phyloP scores from a whole-genome alignment of 805 yeast species.

The Cyberlindnera misumaiensis region DNA sequence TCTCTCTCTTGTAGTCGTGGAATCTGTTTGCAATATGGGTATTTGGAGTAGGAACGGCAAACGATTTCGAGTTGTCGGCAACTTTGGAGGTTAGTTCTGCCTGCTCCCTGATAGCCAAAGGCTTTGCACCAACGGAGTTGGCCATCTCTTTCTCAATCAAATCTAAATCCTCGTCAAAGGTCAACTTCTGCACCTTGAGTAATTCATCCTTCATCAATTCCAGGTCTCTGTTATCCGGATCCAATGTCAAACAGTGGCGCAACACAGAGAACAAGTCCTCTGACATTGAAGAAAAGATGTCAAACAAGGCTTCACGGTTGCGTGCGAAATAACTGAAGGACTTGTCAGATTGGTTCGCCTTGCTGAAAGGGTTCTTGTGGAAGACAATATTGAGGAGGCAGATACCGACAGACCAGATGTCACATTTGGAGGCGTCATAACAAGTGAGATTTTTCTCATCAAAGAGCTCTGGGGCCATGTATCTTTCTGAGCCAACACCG shows the following conservation, averaged over 20 bases:
- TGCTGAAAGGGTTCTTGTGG: constrained; percentile 80
- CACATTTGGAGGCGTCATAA: constrained; percentile 77
- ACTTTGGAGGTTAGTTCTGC: constrained; percentile 28
- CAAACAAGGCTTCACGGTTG: constrained; percentile 84
- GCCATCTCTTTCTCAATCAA: constrained; percentile 34
- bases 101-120: constrained; percentile 15
- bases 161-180: constrained; percentile 73
- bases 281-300: constrained; percentile 84
- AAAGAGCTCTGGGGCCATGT: constrained; percentile 92
- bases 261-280: constrained; percentile 81
- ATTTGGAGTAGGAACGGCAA: constrained; percentile 58
- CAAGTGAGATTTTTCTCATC: constrained; percentile 46
- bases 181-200: constrained; percentile 53
- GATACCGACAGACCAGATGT: constrained; percentile 86
- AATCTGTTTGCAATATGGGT: constrained; percentile 34
- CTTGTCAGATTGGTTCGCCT: constrained; percentile 75
- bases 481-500: constrained; percentile 84
- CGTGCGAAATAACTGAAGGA: constrained; percentile 79
- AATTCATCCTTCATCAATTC: constrained; percentile 54
- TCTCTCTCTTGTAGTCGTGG: constrained; percentile 28
- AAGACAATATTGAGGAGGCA: constrained; percentile 79
- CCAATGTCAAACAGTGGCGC: constrained; percentile 70
- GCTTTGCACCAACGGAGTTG: constrained; percentile 12
- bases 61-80: constrained; percentile 32
- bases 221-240: constrained; percentile 79